These are phyloP conservation scores for Heritiera fomes DNA, from an alignment of 345 rosid species.

Conservation along the genomic window DNA sequence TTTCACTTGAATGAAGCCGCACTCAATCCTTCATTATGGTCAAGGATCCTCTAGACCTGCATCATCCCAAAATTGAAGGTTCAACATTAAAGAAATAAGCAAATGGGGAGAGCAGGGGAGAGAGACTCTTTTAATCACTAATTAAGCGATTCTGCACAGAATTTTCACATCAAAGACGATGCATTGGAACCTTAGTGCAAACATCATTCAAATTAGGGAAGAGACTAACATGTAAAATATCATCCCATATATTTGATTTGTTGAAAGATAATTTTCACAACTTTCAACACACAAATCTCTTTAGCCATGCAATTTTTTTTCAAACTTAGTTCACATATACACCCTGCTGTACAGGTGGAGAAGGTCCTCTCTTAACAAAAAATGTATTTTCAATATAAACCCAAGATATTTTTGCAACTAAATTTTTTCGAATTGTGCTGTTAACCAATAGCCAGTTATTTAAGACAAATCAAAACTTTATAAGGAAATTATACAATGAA, in stretches of 20 bases:
- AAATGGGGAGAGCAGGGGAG: neutral
- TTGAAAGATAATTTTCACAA: neutral
- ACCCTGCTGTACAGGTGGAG: neutral
- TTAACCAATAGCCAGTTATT: neutral
- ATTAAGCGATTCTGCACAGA: neutral
- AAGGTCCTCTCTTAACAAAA: constrained; percentile 8
- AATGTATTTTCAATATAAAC: constrained; percentile 2
- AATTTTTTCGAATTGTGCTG: neutral
- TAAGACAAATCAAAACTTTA: neutral
- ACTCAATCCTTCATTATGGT: neutral
- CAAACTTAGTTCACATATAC: neutral
- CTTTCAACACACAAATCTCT: neutral
- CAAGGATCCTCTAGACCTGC: constrained; percentile 15
- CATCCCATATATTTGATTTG: neutral
- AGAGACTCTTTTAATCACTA: neutral
- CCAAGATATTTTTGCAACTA: neutral
- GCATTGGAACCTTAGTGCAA: neutral
- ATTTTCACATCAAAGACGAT: neutral
- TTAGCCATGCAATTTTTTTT: neutral
- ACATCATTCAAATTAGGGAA: neutral
- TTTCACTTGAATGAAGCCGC: constrained; percentile 11
- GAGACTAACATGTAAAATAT: neutral
- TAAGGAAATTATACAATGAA: neutral
- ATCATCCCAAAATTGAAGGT: neutral
- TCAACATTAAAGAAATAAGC: neutral